Evolutionary conservation across 1,284 basidiomycete species (phyloP).

Genomic region (Sanguinoderma infundibulare): DNA sequence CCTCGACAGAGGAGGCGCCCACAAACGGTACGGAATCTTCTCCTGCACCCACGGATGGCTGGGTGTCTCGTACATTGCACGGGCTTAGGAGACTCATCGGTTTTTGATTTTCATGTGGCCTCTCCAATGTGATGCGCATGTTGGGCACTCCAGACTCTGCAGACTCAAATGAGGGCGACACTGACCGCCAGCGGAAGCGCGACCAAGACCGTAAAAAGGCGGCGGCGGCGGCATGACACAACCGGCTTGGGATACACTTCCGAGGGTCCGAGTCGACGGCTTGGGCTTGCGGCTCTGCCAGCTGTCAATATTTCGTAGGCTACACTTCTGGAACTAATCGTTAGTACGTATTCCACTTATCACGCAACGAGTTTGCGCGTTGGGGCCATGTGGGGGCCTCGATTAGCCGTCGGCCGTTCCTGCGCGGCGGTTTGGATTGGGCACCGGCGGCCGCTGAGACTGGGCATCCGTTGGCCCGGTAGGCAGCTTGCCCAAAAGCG

Average conservation of each 20-base stretch:
- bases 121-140: constrained; percentile 33
- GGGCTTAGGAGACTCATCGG: constrained; percentile 71
- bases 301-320: constrained; percentile 22
- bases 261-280: constrained; percentile 9
- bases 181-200: constrained; percentile 25
- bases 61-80: constrained; percentile 71
- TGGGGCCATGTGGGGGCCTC: constrained; percentile 20
- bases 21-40: constrained; percentile 80
- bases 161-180: constrained; percentile 20
- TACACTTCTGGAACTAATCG: constrained; percentile 25
- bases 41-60: constrained; percentile 58
- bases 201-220: constrained; percentile 31
- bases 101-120: constrained; percentile 60
- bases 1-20: constrained; percentile 34
- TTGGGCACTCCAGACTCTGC: constrained; percentile 4
- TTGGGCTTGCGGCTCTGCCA: neutral
- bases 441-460: too few relatives aligned
- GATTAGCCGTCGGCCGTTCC: constrained; percentile 13
- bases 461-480: constrained; percentile 10
- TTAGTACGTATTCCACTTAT: constrained; percentile 26
- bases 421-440: constrained; percentile 12
- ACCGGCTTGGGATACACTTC: constrained; percentile 1
- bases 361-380: constrained; percentile 11
- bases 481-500: constrained; percentile 11
- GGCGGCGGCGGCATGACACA: constrained; percentile 22